Evolutionary conservation across 345 rosid species (phyloP), one percentile per base, ranked within the genome.

Genomic region (Draba incana): DNA sequence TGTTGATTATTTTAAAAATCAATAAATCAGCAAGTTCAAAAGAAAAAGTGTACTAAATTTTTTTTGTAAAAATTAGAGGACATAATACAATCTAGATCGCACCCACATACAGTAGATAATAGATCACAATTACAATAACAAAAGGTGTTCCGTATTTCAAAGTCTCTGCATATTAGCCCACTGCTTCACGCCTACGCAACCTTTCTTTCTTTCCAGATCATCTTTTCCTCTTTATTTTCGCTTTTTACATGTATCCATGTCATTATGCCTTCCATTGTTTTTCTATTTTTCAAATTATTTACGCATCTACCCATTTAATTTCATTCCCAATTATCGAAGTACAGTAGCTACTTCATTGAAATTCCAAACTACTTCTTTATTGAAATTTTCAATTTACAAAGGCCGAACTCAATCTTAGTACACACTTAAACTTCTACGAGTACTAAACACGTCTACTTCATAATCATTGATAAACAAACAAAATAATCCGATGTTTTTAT

Each of bases 111-210:
- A 39, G 51, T 28, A 68, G 33, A 42, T 51, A 52, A 62, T 24
- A 62, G 25, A 53, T 56, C 4, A 28, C 13, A 49, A 4, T 48
- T 39, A 39, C 23, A 49, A 16, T 10, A 44, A 10, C 53, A 14
- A 67, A 74, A 46, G 42, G 52, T 59, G 46, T 37, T 24, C 25
- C 33, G 42, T 48, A 53, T 60, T 67, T 67, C 50, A 61, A 74
- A 67, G 52, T 67, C 57, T 74, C 51, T 44, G 68, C 49, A 53
- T 27, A 14, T 15, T 74, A 61, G 57, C 63, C 63, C 78, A 74
- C 69, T 74, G 58, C 73, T 67, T 74, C 78, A 74, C 78, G 78
- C 78, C 57, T 74, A 74, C 69, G 78, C 78, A 67, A 74, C 52
- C 57, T 28, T 4, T 2, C 4, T 46, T 27, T 7, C 11, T 63